A percentile compares a stretch with the other conserved stretches of the same genome.
Conservation (phyloP, 345 rosid species). For the Linum tenue region DNA sequence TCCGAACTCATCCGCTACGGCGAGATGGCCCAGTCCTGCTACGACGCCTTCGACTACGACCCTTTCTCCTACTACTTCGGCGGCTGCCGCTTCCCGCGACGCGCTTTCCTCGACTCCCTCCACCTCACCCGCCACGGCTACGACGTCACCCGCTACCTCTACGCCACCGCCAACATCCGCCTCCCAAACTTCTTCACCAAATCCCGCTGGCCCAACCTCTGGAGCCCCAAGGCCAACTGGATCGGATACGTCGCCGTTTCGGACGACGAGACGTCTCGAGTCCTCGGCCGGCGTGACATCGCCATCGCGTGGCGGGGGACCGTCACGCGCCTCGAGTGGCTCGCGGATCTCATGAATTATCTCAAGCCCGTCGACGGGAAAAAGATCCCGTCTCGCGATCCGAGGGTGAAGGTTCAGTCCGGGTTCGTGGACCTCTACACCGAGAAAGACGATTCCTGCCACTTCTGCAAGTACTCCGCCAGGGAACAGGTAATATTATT, state of each 20-base stretch:
- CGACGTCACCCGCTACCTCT: slow-evolving; percentile 25
- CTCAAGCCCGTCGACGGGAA: slow-evolving; percentile 13
- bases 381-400: slow-evolving; percentile 12
- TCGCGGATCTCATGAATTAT: slow-evolving; percentile 23
- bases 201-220: slow-evolving; percentile 14
- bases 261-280: slow-evolving; percentile 14
- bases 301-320: slow-evolving; percentile 40
- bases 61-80: slow-evolving; percentile 74
- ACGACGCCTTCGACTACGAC: slow-evolving; percentile 79
- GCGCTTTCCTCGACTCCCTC: slow-evolving; percentile 8
- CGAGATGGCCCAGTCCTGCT: slow-evolving; percentile 83
- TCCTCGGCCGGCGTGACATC: slow-evolving; percentile 40
- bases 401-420: slow-evolving; percentile 17
- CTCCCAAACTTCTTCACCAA: slow-evolving; percentile 32
- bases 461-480: slow-evolving; percentile 12
- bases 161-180: slow-evolving; percentile 32
- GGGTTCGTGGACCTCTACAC: slow-evolving; percentile 26
- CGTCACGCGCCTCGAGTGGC: slow-evolving; percentile 33
- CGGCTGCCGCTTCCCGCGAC: slow-evolving; percentile 53
- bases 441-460: slow-evolving; percentile 3
- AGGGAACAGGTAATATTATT: slow-evolving; percentile 13
- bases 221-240: slow-evolving; percentile 46
- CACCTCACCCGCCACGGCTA: slow-evolving; percentile 36
- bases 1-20: slow-evolving; percentile 83
- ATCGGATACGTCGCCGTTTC: slow-evolving; percentile 38